phyloP scores from a whole-genome alignment of 306 rosid genomes.

The Vigna unguiculata region DNA sequence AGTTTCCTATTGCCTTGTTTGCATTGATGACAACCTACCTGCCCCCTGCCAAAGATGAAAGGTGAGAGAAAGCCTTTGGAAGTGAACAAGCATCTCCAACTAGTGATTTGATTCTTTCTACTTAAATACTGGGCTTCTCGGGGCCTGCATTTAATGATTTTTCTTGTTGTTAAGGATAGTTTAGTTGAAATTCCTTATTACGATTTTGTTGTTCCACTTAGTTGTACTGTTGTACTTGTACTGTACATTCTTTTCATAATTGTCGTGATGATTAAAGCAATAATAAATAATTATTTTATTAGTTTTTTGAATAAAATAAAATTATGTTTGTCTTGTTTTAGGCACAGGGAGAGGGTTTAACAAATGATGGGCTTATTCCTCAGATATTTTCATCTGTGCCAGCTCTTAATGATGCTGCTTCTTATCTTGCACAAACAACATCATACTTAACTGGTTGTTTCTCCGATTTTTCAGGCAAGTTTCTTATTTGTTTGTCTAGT shows the following conservation, averaged over 20 bases:
- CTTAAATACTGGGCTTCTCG: constrained; percentile 1
- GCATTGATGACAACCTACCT: constrained; percentile 1
- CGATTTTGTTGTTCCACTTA: constrained; percentile 24
- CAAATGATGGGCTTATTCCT: constrained; percentile 73
- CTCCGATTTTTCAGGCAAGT: constrained; percentile 81
- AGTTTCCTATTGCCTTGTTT: constrained; percentile 1
- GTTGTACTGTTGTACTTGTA: constrained; percentile 1
- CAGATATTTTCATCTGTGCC: constrained; percentile 86
- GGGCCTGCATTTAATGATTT: constrained; percentile 23
- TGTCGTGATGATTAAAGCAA: constrained; percentile 19
- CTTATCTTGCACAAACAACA: constrained; percentile 90
- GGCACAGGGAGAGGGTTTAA: constrained; percentile 56
- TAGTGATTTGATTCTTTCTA: constrained; percentile 19
- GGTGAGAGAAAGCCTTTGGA: not conserved
- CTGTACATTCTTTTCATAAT: constrained; percentile 26
- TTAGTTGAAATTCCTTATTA: constrained; percentile 17
- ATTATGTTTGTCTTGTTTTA: constrained; percentile 42
- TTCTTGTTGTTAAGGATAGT: constrained; percentile 6
- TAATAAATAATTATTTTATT: constrained; percentile 12
- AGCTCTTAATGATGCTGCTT: constrained; percentile 85
- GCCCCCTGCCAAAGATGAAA: not conserved
- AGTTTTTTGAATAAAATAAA: not conserved
- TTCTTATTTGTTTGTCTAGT: constrained; percentile 37
- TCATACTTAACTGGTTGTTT: constrained; percentile 81
- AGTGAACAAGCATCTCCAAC: constrained; percentile 24